Base-by-base conservation (phyloP, 2,329 filamentous ascomycete species). In the Amphichorda felina region DNA sequence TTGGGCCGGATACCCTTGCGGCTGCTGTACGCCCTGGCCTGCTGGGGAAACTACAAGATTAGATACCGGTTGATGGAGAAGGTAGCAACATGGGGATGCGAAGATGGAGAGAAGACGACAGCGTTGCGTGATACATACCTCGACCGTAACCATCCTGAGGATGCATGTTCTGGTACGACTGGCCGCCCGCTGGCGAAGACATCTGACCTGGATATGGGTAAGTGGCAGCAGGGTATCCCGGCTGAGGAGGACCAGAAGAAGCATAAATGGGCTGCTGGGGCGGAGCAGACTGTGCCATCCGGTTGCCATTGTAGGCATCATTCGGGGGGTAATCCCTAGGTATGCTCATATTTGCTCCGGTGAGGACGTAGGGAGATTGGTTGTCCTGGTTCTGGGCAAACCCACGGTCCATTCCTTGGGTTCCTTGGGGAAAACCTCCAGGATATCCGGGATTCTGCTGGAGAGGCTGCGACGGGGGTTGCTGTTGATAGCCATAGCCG, bases 141-240 rank as follows among this genome's bases (percentile, higher is more conserved):
- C 72, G 72, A 60, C 70, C 70, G 45, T 69, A 66, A 31, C 70
- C 59, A 52, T 75, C 71, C 50, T 60, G 51, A 40, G 68, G 61
- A 48, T 68, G 68, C 44, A 60, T 57, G 30, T 58, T 49, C 35
- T 53, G 46, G 41, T 61, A 61, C 25, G 57, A 49, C 40, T 48
- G 48, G 34, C 50, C 40, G 33, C 43, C 40, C 38, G 44, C 44
- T 44, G 45, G 50, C 41, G 47, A 48, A 40, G 61, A 53, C 46
- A 54, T 54, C 46, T 63, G 50, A 48, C 42, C 45, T 45, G 53
- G 47, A 39, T 60, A 55, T 34, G 50, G 50, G 34, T 56, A 59
- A 22, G 50, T 41, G 34, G 50, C 37, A 24, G 51, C 45, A 21
- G 56, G 46, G 40, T 57, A 62, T 31, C 45, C 48, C 16, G 48